These are phyloP conservation scores for Arthroderma uncinatum DNA, from an alignment of 2,329 filamentous ascomycete genomes.

Conservation along the genomic window DNA sequence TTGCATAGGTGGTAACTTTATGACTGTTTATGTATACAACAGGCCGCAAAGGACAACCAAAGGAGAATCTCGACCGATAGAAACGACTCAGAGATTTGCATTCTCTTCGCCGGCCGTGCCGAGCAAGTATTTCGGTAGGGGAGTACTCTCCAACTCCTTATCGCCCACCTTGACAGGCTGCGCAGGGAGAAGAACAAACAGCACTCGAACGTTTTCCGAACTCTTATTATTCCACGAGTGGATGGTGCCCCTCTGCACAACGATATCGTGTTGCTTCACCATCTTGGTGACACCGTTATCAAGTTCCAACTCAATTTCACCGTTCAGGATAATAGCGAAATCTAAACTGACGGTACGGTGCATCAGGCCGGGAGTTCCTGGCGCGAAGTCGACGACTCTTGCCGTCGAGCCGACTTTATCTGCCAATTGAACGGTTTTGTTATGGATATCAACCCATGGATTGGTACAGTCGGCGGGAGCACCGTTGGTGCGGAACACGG, in stretches of 20 bases:
- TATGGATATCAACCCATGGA: slow-evolving; percentile 18
- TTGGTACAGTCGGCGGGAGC: slow-evolving; percentile 17
- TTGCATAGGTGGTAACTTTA: not conserved
- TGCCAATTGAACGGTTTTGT: slow-evolving; percentile 18
- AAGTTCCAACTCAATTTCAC: slow-evolving; percentile 21
- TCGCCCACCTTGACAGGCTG: slow-evolving; percentile 15
- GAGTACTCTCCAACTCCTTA: slow-evolving; percentile 15
- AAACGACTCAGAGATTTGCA: not conserved
- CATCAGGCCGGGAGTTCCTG: slow-evolving; percentile 16
- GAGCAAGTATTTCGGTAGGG: not conserved
- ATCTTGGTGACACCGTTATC: slow-evolving; percentile 22
- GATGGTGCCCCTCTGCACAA: slow-evolving; percentile 23
- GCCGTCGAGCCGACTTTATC: slow-evolving; percentile 16
- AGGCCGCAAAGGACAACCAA: too few species aligned
- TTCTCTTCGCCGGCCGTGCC: not conserved
- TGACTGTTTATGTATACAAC: too few species aligned
- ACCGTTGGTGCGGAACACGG: slow-evolving; percentile 19
- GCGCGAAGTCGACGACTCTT: slow-evolving; percentile 22
- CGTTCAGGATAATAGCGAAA: slow-evolving; percentile 24
- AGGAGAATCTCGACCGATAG: not conserved
- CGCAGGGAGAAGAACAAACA: slow-evolving; percentile 16
- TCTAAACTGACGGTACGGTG: slow-evolving; percentile 23
- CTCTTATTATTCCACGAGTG: slow-evolving; percentile 20
- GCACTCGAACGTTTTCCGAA: slow-evolving; percentile 15
- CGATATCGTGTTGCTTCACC: slow-evolving; percentile 21